Evolutionary conservation across 768 basidiomycete species (phyloP).

Genomic region (Macrolepiota dolichaula): DNA sequence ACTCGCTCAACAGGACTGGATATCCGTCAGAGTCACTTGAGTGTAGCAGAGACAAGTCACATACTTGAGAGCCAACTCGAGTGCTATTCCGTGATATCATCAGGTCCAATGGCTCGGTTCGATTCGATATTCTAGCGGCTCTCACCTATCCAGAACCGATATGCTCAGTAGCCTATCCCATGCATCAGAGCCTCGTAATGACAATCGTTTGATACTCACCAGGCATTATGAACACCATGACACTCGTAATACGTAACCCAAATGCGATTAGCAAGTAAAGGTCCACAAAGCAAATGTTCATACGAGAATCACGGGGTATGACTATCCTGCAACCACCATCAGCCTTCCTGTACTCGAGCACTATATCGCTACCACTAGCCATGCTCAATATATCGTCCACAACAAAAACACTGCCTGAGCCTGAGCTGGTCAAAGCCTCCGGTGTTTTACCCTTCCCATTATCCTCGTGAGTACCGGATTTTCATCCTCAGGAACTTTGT

Average conservation of each 20-base stretch:
- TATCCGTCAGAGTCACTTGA: not conserved
- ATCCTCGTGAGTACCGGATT: constrained; percentile 14
- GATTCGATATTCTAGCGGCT: no score
- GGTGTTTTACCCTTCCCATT: constrained; percentile 6
- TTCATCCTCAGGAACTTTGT: constrained; percentile 37
- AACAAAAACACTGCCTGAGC: not conserved
- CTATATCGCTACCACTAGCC: constrained; percentile 8
- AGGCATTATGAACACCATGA: constrained; percentile 23
- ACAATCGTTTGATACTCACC: no score
- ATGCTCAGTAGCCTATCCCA: no score
- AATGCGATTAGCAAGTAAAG: no score
- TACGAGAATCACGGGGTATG: no score
- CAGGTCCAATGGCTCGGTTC: constrained; percentile 31
- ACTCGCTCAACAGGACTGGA: constrained; percentile 76
- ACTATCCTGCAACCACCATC: no score
- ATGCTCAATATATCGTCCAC: not conserved
- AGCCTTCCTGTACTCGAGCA: constrained; percentile 1
- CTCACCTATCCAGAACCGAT: no score
- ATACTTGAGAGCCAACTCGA: constrained; percentile 25
- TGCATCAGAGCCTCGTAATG: constrained; percentile 34
- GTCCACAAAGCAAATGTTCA: no score
- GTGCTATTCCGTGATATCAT: constrained; percentile 28
- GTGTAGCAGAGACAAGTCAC: no score
- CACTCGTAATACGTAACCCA: no score
- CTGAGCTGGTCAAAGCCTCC: not conserved